Evolutionary conservation across 768 basidiomycete genomes (phyloP).

Genomic region (Austroboletus eburneus): DNA sequence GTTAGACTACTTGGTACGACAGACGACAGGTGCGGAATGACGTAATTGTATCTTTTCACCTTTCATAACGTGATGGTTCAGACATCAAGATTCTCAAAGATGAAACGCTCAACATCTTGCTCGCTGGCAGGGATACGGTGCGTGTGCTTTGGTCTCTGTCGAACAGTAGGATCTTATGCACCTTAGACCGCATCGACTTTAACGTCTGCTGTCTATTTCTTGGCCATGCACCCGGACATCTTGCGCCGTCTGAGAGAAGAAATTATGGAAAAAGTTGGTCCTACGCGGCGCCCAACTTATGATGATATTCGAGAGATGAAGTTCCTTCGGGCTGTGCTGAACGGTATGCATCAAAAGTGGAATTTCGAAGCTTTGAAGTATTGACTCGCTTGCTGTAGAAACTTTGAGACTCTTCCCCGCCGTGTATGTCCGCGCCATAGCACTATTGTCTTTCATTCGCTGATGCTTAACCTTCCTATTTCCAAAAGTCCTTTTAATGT

Average conservation of each 20-base stretch:
- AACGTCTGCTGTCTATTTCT: constrained; percentile 43
- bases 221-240: constrained; percentile 43
- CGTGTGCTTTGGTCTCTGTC: not conserved
- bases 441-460: not conserved
- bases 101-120: constrained; percentile 32
- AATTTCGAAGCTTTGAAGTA: too few species aligned
- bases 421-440: constrained; percentile 30
- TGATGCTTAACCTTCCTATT: not conserved
- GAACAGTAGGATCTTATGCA: not conserved
- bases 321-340: constrained; percentile 41
- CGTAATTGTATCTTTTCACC: constrained; percentile 9
- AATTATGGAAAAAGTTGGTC: constrained; percentile 36
- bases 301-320: constrained; percentile 43
- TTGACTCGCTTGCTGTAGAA: constrained; percentile 17
- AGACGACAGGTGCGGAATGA: constrained; percentile 32
- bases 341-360: constrained; percentile 32
- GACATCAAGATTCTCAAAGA: constrained; percentile 29
- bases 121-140: constrained; percentile 30
- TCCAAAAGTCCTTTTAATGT: constrained; percentile 37
- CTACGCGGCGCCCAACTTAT: constrained; percentile 33
- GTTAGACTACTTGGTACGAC: constrained; percentile 50
- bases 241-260: constrained; percentile 39
- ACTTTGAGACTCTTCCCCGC: constrained; percentile 33
- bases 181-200: constrained; percentile 41
- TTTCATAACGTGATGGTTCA: constrained; percentile 32